A percentile compares a stretch with the other conserved stretches of the same genome.
phyloP scores from a whole-genome alignment of 495 filamentous ascomycete genomes.

The Penicillium flavigenum region DNA sequence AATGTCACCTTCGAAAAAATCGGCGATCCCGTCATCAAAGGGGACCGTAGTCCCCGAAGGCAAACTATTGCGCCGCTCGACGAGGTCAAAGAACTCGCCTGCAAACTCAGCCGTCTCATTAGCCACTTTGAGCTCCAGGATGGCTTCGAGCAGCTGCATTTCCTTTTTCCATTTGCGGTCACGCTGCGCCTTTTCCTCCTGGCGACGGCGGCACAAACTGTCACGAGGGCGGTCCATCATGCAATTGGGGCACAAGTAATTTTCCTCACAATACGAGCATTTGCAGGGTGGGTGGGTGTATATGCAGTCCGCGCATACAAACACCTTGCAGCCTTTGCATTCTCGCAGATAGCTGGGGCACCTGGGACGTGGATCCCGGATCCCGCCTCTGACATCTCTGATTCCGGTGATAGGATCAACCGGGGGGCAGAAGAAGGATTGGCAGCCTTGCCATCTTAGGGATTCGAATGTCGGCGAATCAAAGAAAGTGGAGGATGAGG shows the following conservation, averaged over 20 bases:
- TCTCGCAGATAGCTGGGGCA: constrained; percentile 51
- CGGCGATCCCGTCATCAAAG: constrained; percentile 7
- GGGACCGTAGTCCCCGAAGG: constrained; percentile 8
- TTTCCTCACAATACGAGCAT: constrained; percentile 53
- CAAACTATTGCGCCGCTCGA: constrained; percentile 20
- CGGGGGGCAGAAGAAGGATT: constrained; percentile 56
- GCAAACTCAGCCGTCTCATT: constrained; percentile 48
- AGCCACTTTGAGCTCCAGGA: constrained; percentile 45
- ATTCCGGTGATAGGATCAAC: constrained; percentile 4
- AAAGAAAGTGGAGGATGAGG: constrained; percentile 32
- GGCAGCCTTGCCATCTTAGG: constrained; percentile 56
- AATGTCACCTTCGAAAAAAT: constrained; percentile 7
- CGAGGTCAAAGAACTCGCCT: constrained; percentile 42
- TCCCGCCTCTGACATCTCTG: constrained; percentile 25
- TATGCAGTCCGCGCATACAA: constrained; percentile 57
- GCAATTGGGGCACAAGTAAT: constrained; percentile 57
- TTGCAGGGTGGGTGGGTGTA: constrained; percentile 47
- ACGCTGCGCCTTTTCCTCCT: constrained; percentile 42
- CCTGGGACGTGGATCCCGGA: constrained; percentile 51
- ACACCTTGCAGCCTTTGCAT: constrained; percentile 54
- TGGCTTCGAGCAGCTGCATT: constrained; percentile 43
- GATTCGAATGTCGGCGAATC: constrained; percentile 35
- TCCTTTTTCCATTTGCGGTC: constrained; percentile 49
- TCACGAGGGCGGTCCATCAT: constrained; percentile 43
- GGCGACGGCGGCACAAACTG: constrained; percentile 43